Percentiles rank a stretch among this genome's conserved stretches.
Evolutionary conservation across 2,329 filamentous ascomycete genomes (phyloP).

Genomic region (Dendrostoma leiphaemia): DNA sequence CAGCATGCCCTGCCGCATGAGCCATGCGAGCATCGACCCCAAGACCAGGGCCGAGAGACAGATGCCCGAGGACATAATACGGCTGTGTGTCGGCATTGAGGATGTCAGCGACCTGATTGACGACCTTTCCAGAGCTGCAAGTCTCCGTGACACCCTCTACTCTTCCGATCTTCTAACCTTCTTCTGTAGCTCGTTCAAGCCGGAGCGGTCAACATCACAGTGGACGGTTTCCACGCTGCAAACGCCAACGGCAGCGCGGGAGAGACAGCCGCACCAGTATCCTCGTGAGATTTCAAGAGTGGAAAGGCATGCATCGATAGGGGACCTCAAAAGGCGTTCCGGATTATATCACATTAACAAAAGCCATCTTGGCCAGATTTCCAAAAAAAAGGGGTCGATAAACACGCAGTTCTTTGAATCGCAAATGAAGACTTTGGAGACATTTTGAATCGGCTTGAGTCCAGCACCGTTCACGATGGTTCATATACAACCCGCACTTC

Average conservation of each 20-base stretch:
- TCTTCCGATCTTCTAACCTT: neutral
- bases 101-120: slow-evolving; percentile 90
- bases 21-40: slow-evolving; percentile 95
- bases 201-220: slow-evolving; percentile 81
- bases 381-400: neutral
- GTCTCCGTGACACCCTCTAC: slow-evolving; percentile 35
- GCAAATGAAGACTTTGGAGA: slow-evolving; percentile 1
- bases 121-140: slow-evolving; percentile 84
- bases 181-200: slow-evolving; percentile 76
- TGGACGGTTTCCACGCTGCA: slow-evolving; percentile 75
- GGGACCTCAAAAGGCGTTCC: slow-evolving; percentile 3
- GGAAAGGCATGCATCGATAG: neutral
- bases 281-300: slow-evolving; percentile 6
- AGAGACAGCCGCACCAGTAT: slow-evolving; percentile 21
- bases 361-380: too few species aligned
- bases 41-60: slow-evolving; percentile 86
- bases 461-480: neutral
- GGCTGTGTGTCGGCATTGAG: slow-evolving; percentile 94
- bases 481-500: neutral
- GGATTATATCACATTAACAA: slow-evolving; percentile 17
- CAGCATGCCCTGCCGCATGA: slow-evolving; percentile 99
- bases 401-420: neutral
- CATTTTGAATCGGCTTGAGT: slow-evolving; percentile 5
- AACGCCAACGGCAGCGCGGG: slow-evolving; percentile 50
- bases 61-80: slow-evolving; percentile 95